Base-by-base conservation (phyloP, 2,329 filamentous ascomycete species). In the Dactylellina cionopaga region DNA sequence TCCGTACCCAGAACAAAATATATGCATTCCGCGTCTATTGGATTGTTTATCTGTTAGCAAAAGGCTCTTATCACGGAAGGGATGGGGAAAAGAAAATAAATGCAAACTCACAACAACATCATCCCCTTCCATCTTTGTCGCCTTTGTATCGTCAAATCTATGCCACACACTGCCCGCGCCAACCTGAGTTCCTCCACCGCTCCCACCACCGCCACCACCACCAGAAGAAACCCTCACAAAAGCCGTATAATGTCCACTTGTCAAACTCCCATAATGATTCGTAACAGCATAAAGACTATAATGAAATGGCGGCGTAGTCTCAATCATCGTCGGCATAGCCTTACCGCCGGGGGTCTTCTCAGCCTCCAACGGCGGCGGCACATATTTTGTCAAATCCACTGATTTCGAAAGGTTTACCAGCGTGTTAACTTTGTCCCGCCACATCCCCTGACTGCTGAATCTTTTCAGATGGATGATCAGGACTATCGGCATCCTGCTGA, bases 281-380 rank as follows among this genome's bases (percentile, higher is more conserved):
- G 96, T 87, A 5, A 97, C 90, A 1, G 89, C 94, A 79, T 96
- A 97, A 56, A 91, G 89, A 78, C 96, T 90, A 80, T 97, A 99
- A 3, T 83, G 82, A 78, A 90, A 92, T 0, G 90, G 89, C 0
- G 79, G 80, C 6, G 80, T 82, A 25, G 88, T 80, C 77, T 87
- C 84, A 13, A 72, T 54, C 33, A 70, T 74, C 13, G 51, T 43
- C 75, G 78, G 80, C 59, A 39, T 77, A 69, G 39, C 79, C 77
- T 39, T 77, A 52, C 63, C 76, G 17, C 65, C 78, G 69, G 78
- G 58, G 74, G 59, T 41, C 74, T 79, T 52, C 74, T 60, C 24
- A 64, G 75, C 25, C 74, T 77, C 33, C 77, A 78, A n/a, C 78
- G 77, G 75, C 70, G 27, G 82, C 77, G 46, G 84, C 81, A 29